A percentile compares a stretch with the other conserved stretches of the same genome.
Evolutionary conservation across 2,329 filamentous ascomycete species (phyloP).

Genomic region (Xylaria sp.): DNA sequence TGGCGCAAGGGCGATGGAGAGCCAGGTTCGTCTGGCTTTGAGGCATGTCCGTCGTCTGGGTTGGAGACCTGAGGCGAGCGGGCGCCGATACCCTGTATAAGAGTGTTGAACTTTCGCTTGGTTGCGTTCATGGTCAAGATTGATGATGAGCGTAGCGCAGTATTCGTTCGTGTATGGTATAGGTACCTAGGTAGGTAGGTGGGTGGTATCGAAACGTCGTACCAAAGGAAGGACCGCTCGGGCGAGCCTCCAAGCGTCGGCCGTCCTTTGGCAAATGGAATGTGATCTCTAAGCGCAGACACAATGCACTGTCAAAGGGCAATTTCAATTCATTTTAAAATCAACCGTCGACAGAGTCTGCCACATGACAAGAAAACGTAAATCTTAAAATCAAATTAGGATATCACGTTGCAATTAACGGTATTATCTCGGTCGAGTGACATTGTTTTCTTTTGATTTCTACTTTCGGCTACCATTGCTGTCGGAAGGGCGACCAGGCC

Average conservation of each 20-base stretch:
- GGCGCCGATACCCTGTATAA: conserved; percentile 73
- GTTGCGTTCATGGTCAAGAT: conserved; percentile 71
- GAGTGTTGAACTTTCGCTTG: conserved; percentile 84
- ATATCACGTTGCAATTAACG: not conserved
- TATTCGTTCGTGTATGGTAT: not conserved
- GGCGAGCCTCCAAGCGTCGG: not conserved
- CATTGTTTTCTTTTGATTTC: conserved; percentile 38
- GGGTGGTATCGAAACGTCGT: not conserved
- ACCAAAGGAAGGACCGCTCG: not conserved
- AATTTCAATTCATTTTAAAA: not conserved
- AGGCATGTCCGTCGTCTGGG: conserved; percentile 51
- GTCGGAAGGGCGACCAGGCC: conserved; percentile 42
- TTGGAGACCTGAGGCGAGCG: conserved; percentile 54
- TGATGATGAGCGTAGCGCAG: not conserved
- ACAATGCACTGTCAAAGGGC: conserved; percentile 4
- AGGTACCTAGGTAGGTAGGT: not conserved
- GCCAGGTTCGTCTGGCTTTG: conserved; percentile 46
- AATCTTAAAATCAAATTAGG: not conserved
- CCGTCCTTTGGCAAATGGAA: conserved; percentile 25
- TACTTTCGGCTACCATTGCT: conserved; percentile 23
- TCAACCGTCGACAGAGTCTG: not conserved
- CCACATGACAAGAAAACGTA: not conserved
- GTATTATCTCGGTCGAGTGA: conserved; percentile 8
- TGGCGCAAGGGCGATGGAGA: conserved; percentile 35
- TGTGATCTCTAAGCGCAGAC: conserved; percentile 15